These are phyloP conservation scores for Nissolia schottii DNA, from an alignment of 306 rosid genomes.

Conservation along the genomic window DNA sequence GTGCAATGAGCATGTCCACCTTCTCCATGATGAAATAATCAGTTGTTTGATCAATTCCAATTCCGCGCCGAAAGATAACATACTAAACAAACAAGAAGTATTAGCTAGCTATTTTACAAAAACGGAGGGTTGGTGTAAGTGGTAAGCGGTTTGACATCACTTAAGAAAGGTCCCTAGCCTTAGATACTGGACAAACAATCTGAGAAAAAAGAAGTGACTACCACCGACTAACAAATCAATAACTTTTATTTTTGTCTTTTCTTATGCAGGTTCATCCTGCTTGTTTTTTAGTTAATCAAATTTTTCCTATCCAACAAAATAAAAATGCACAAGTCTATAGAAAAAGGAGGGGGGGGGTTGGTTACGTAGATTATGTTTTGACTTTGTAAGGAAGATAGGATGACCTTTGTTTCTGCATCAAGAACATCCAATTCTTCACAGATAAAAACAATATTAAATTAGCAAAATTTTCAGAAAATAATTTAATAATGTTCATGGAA, in stretches of 20 bases:
- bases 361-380: neutral
- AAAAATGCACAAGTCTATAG: neutral
- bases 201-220: too few relatives aligned
- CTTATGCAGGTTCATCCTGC: neutral
- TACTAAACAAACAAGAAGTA: constrained; percentile 48
- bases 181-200: too few relatives aligned
- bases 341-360: too few relatives aligned
- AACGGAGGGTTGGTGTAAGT: too few relatives aligned
- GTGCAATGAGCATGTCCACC: constrained; percentile 72
- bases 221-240: neutral
- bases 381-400: neutral
- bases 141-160: too few relatives aligned
- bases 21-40: constrained; percentile 85
- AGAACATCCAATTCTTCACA: neutral
- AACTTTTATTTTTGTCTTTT: neutral
- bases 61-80: constrained; percentile 79
- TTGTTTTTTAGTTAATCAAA: neutral
- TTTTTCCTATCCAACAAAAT: neutral
- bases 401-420: neutral
- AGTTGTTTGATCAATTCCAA: constrained; percentile 71
- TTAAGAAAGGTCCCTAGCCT: too few relatives aligned
- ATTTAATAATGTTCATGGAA: neutral
- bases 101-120: constrained; percentile 23
- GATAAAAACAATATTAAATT: neutral
- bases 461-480: too few relatives aligned